These are phyloP conservation scores for Leccinum subgranulosum DNA, from an alignment of 768 basidiomycete genomes.

Conservation along the genomic window DNA sequence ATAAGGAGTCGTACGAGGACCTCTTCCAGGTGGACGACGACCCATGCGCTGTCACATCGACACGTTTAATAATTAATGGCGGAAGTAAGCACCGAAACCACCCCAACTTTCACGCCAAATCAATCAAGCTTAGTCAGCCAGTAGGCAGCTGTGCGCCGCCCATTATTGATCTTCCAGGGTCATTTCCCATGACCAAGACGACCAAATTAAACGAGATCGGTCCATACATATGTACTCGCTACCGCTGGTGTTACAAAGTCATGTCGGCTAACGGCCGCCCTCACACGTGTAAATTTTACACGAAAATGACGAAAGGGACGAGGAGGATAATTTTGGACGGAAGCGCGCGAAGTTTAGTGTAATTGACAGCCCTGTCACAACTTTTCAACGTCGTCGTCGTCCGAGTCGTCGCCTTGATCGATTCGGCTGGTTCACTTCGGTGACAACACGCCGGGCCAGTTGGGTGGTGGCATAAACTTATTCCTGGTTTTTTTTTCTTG, in stretches of 20 bases:
- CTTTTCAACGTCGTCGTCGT: neutral
- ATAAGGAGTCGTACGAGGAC: neutral
- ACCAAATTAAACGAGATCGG: neutral
- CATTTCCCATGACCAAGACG: neutral
- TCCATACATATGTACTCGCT: neutral
- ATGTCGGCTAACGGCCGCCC: neutral
- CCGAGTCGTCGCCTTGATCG: neutral
- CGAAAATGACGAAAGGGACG: neutral
- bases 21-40: neutral
- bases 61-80: constrained; percentile 5
- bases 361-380: constrained; percentile 18
- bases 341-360: constrained; percentile 11
- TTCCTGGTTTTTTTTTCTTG: neutral
- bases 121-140: neutral
- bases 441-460: neutral
- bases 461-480: neutral
- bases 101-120: neutral
- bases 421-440: neutral
- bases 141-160: neutral
- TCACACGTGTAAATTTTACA: constrained; percentile 5
- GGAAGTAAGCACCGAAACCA: constrained; percentile 5
- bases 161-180: neutral
- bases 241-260: neutral
- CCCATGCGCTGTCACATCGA: neutral
- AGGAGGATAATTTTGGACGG: neutral